These are phyloP conservation scores for Hypoxylon sp. DNA, from an alignment of 2,329 filamentous ascomycete genomes.

Conservation along the genomic window DNA sequence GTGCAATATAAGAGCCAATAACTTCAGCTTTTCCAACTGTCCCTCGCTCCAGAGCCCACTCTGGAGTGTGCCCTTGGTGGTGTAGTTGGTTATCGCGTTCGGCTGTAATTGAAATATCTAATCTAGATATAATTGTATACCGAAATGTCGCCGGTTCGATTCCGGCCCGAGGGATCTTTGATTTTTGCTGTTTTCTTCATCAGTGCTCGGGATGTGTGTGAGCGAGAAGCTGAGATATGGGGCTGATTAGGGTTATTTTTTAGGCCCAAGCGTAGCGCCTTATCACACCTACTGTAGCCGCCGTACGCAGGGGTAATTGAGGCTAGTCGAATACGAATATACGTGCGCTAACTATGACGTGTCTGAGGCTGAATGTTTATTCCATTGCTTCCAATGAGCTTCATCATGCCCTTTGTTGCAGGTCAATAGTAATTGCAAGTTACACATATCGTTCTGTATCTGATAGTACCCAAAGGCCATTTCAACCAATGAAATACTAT, in stretches of 20 bases:
- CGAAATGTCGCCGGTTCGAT: slow-evolving; percentile 44
- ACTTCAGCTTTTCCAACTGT: neutral
- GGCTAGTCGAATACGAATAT: neutral
- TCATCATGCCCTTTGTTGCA: neutral
- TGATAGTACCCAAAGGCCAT: neutral
- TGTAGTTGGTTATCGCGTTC: slow-evolving; percentile 43
- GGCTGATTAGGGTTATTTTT: slow-evolving; percentile 9
- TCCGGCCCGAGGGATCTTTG: slow-evolving; percentile 38
- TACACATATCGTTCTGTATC: neutral
- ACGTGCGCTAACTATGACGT: neutral
- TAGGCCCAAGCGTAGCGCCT: neutral
- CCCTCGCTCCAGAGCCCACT: slow-evolving; percentile 13
- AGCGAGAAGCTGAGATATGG: slow-evolving; percentile 5
- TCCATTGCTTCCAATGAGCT: neutral
- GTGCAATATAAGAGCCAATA: neutral
- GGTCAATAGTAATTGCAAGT: neutral
- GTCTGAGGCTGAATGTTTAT: neutral
- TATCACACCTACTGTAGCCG: neutral
- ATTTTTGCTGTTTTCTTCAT: slow-evolving; percentile 6
- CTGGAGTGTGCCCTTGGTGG: slow-evolving; percentile 30
- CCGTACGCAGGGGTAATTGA: neutral
- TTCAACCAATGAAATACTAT: neutral
- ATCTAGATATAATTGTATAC: slow-evolving; percentile 33
- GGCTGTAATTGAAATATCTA: slow-evolving; percentile 37
- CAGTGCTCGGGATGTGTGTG: slow-evolving; percentile 3